Evolutionary conservation across 306 rosid species (phyloP).

Genomic region (Dalbergia cultrata): DNA sequence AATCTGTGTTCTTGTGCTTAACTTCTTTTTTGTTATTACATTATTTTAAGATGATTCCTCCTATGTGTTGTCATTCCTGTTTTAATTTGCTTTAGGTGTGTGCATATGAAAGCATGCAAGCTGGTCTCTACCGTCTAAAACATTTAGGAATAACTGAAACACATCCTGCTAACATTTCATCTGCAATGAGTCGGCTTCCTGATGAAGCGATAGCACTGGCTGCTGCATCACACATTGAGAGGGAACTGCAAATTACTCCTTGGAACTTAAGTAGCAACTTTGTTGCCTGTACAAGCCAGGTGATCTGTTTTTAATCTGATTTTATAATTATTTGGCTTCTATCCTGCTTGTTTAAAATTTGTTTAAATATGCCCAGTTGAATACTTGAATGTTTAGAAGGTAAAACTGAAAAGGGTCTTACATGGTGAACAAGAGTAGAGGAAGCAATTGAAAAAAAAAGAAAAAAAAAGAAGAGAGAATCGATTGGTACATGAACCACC

Average conservation of each 20-base stretch:
- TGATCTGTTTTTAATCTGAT: constrained; percentile 50
- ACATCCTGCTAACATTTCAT: constrained; percentile 81
- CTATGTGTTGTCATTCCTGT: constrained; percentile 13
- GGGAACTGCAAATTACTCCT: constrained; percentile 97
- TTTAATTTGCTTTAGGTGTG: constrained; percentile 71
- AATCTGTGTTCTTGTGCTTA: constrained; percentile 13
- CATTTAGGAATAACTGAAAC: constrained; percentile 92
- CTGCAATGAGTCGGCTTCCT: constrained; percentile 96
- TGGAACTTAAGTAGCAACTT: constrained; percentile 98
- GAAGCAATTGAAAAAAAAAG: not conserved
- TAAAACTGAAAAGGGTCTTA: constrained; percentile 23
- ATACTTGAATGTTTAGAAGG: constrained; percentile 9
- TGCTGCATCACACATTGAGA: constrained; percentile 97
- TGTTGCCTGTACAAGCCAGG: constrained; percentile 94
- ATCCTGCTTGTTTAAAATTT: constrained; percentile 34
- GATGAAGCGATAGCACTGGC: constrained; percentile 96
- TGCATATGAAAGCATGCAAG: constrained; percentile 99
- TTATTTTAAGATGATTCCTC: constrained; percentile 31
- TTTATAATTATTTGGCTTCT: constrained; percentile 32
- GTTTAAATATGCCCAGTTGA: not conserved
- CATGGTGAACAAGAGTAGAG: not conserved
- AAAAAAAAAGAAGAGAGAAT: not conserved
- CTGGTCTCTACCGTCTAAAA: constrained; percentile 90
- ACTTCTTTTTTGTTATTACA: constrained; percentile 17
- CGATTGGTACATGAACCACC: constrained; percentile 9